Percentiles rank a stretch among this genome's conserved stretches.
These are phyloP conservation scores for Harringtonia aguacate DNA, from an alignment of 2,329 filamentous ascomycete species.

Conservation along the genomic window DNA sequence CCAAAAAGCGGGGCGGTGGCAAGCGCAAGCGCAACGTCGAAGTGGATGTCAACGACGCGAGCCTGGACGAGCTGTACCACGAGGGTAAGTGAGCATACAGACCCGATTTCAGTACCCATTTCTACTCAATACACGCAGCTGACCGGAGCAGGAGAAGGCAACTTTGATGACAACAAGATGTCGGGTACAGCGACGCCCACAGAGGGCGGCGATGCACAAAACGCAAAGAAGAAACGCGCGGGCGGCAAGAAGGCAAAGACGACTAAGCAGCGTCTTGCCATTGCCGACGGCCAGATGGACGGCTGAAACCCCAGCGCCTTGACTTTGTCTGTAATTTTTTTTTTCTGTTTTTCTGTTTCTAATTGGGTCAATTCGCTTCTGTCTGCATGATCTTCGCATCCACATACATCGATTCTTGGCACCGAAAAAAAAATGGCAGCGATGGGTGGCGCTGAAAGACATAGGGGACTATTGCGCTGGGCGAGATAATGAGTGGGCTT, in stretches of 20 bases:
- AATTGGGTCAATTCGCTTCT: background rate
- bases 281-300: slow-evolving; percentile 50
- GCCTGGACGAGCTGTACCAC: slow-evolving; percentile 96
- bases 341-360: background rate
- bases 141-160: slow-evolving; percentile 66
- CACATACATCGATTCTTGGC: too few species aligned
- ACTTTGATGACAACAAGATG: slow-evolving; percentile 79
- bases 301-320: background rate
- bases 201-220: slow-evolving; percentile 23
- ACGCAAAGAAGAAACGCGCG: slow-evolving; percentile 45
- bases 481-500: too few species aligned
- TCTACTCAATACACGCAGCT: slow-evolving; percentile 11
- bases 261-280: slow-evolving; percentile 55
- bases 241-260: slow-evolving; percentile 56
- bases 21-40: slow-evolving; percentile 39
- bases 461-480: too few species aligned
- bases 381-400: too few species aligned
- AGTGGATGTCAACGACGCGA: slow-evolving; percentile 37
- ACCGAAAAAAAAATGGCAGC: too few species aligned
- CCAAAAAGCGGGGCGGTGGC: slow-evolving; percentile 46
- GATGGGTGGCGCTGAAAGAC: too few species aligned
- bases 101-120: too few species aligned
- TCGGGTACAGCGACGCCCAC: slow-evolving; percentile 80
- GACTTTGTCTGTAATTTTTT: background rate
- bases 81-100: slow-evolving; percentile 82